Evolutionary conservation across 805 yeast genomes (phyloP).

Genomic region (Candida taoyuanica): DNA sequence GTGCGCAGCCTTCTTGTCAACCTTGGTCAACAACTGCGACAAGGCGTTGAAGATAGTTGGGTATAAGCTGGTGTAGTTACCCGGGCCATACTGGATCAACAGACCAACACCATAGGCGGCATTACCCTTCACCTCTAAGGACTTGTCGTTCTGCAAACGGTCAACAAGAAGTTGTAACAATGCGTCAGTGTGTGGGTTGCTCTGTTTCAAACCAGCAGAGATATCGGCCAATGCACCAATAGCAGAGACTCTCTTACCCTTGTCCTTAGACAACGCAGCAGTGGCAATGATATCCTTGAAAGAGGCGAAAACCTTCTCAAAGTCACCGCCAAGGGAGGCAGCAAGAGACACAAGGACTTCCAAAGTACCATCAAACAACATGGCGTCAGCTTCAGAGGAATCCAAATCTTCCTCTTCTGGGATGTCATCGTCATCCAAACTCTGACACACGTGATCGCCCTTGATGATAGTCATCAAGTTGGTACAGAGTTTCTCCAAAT

Average conservation of each 20-base stretch:
- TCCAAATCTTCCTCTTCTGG: conserved; percentile 52
- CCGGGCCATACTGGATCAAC: conserved; percentile 43
- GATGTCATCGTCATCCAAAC: conserved; percentile 60
- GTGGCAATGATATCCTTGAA: conserved; percentile 61
- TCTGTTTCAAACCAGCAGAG: conserved; percentile 62
- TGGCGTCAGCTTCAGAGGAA: conserved; percentile 56
- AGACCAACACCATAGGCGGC: conserved; percentile 96
- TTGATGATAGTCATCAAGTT: conserved; percentile 69
- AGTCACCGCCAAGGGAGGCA: conserved; percentile 72
- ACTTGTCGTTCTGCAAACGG: conserved; percentile 67
- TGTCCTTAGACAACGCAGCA: conserved; percentile 57
- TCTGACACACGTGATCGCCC: conserved; percentile 82
- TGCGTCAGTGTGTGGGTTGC: conserved; percentile 64
- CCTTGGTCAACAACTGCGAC: conserved; percentile 71
- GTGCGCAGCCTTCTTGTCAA: conserved; percentile 60
- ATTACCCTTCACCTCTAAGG: conserved; percentile 86
- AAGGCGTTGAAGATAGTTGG: conserved; percentile 62
- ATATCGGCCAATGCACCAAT: conserved; percentile 92
- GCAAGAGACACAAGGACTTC: conserved; percentile 82
- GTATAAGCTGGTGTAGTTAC: conserved; percentile 51
- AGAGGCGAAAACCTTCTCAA: conserved; percentile 63
- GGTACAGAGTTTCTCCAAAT: conserved; percentile 64
- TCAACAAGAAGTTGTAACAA: conserved; percentile 65
- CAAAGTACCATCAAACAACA: conserved; percentile 76
- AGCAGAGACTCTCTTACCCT: conserved; percentile 73